Evolutionary conservation across 495 filamentous ascomycete genomes (phyloP).

Genomic region (Penicillium steckii): DNA sequence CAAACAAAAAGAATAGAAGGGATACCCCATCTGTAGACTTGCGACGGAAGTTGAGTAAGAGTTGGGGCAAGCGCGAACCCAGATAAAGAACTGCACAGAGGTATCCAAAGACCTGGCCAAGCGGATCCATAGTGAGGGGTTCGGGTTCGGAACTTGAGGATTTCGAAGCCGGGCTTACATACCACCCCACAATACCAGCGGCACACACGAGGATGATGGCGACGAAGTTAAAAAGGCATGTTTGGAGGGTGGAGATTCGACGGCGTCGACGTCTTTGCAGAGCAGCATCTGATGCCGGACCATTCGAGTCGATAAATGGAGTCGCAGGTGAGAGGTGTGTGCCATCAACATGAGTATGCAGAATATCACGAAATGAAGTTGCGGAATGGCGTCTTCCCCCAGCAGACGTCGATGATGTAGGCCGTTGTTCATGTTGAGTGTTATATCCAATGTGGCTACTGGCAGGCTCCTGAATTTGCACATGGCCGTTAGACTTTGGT

Average conservation of each 20-base stretch:
- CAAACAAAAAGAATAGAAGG: conserved; percentile 93
- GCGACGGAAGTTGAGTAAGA: conserved; percentile 84
- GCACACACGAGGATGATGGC: conserved; percentile 76
- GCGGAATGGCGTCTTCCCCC: conserved; percentile 28
- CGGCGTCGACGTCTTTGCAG: conserved; percentile 18
- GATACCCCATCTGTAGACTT: conserved; percentile 90
- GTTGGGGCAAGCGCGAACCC: conserved; percentile 81
- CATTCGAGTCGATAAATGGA: conserved; percentile 53
- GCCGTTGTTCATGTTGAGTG: conserved; percentile 5
- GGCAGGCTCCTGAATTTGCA: conserved; percentile 9
- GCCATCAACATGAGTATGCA: conserved; percentile 46
- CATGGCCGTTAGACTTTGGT: conserved; percentile 22
- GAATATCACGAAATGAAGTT: conserved; percentile 30
- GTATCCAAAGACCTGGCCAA: conserved; percentile 85
- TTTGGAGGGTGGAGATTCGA: conserved; percentile 51
- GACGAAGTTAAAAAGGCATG: conserved; percentile 66
- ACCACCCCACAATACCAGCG: conserved; percentile 86
- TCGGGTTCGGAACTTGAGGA: conserved; percentile 25
- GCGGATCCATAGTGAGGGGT: conserved; percentile 60
- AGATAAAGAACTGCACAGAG: conserved; percentile 86
- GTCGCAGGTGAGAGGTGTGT: conserved; percentile 79
- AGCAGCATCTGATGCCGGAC: not conserved
- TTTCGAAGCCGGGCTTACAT: conserved; percentile 51
- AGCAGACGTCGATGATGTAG: conserved; percentile 9
- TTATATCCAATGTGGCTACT: conserved; percentile 4